Percentiles rank a stretch among this genome's conserved stretches.
Conservation (phyloP, 345 rosid species). For the Moricandia arvensis region DNA sequence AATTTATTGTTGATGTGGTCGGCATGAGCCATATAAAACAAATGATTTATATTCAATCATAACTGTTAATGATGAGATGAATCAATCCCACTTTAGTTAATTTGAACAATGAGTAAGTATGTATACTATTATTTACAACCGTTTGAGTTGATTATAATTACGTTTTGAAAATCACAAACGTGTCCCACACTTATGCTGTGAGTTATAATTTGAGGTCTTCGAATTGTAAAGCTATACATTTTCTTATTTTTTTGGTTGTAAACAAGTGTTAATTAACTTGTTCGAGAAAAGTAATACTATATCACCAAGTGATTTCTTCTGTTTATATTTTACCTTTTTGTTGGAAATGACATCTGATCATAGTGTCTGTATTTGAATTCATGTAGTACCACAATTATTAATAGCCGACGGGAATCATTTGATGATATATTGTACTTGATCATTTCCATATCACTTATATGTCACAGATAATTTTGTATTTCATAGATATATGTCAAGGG, state of each 20-base stretch:
- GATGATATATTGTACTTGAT: neutral
- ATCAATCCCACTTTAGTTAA: slow-evolving; percentile 11
- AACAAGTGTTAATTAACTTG: neutral
- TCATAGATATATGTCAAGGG: neutral
- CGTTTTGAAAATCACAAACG: neutral
- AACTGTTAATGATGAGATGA: slow-evolving; percentile 22
- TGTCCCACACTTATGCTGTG: neutral
- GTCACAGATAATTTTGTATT: neutral
- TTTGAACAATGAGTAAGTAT: neutral
- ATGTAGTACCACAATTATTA: neutral
- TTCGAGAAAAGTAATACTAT: neutral
- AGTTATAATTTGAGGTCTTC: too few relatives aligned
- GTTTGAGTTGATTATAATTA: neutral
- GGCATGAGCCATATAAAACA: slow-evolving; percentile 12
- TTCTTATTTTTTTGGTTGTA: neutral
- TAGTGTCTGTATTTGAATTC: slow-evolving; percentile 21
- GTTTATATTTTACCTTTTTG: slow-evolving; percentile 13
- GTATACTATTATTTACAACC: neutral
- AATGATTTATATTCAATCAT: slow-evolving; percentile 16
- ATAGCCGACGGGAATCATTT: neutral
- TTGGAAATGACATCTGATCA: slow-evolving; percentile 24
- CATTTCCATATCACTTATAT: neutral
- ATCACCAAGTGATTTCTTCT: neutral
- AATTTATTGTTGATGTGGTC: slow-evolving; percentile 26
- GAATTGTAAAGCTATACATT: neutral